Percentiles rank a stretch among this genome's conserved stretches.
phyloP scores from a whole-genome alignment of 805 yeast genomes.

The Komagataella pastoris region DNA sequence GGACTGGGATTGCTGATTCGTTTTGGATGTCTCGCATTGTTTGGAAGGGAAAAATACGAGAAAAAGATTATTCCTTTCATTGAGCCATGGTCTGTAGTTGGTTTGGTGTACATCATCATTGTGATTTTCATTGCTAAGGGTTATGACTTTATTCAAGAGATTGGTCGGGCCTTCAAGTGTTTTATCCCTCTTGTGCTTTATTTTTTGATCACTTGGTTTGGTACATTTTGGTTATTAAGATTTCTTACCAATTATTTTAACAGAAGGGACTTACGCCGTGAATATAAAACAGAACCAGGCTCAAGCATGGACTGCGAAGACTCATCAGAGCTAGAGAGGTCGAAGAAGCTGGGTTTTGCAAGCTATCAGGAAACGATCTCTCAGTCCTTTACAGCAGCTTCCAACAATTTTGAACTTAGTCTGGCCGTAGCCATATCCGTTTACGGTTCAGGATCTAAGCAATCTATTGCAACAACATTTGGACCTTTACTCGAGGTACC shows the following conservation, averaged over 20 bases:
- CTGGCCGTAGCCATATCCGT: conserved; percentile 38
- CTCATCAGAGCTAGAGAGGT: conserved; percentile 8
- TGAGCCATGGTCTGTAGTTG: conserved; percentile 36
- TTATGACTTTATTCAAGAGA: conserved; percentile 28
- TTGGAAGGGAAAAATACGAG: conserved; percentile 21
- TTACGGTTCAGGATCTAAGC: conserved; percentile 36
- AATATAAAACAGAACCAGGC: conserved; percentile 7
- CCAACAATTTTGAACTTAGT: conserved; percentile 44
- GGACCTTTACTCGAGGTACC: conserved; percentile 53
- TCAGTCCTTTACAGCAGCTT: conserved; percentile 43
- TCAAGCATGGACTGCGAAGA: conserved; percentile 28
- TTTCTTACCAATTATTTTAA: conserved; percentile 10
- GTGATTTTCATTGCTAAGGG: conserved; percentile 40
- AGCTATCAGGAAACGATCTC: conserved; percentile 27
- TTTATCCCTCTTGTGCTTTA: conserved; percentile 34
- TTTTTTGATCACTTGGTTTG: conserved; percentile 34
- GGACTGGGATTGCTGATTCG: conserved; percentile 30
- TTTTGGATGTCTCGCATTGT: conserved; percentile 9
- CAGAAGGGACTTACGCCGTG: not conserved
- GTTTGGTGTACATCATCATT: conserved; percentile 35
- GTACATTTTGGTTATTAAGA: conserved; percentile 23
- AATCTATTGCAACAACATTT: conserved; percentile 45
- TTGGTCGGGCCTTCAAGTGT: conserved; percentile 35
- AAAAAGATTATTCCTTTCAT: conserved; percentile 24
- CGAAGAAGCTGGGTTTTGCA: conserved; percentile 21